phyloP scores from a whole-genome alignment of 768 basidiomycete genomes.

The Termitomyces sp. region DNA sequence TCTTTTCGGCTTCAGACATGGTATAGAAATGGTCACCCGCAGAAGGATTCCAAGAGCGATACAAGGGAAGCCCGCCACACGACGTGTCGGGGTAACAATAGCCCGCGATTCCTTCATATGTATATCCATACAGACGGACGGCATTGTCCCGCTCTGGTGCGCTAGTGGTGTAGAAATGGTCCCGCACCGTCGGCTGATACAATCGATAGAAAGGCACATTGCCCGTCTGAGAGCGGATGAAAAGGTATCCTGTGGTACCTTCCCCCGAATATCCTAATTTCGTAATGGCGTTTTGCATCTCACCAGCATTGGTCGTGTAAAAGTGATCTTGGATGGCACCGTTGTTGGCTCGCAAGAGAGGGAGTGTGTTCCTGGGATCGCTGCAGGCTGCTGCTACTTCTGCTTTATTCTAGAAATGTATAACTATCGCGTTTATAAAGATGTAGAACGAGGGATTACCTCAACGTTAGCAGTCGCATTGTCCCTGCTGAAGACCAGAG shows the following conservation, averaged over 20 bases:
- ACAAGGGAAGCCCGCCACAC: constrained; percentile 15
- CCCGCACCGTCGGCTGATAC: constrained; percentile 2
- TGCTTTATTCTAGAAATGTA: background rate
- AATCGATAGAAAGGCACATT: constrained; percentile 19
- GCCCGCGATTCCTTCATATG: constrained; percentile 14
- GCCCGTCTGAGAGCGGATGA: background rate
- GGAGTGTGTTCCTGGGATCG: constrained; percentile 6
- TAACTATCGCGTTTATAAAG: background rate
- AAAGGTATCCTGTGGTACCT: constrained; percentile 16
- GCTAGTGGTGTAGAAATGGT: constrained; percentile 21
- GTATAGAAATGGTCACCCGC: constrained; percentile 23
- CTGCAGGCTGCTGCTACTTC: constrained; percentile 1
- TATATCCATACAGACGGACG: constrained; percentile 7
- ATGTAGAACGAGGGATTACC: background rate
- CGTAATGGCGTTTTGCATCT: constrained; percentile 10
- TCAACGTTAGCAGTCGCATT: background rate
- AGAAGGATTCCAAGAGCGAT: constrained; percentile 15
- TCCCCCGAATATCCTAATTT: constrained; percentile 12
- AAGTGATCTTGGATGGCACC: constrained; percentile 4
- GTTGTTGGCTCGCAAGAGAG: constrained; percentile 7
- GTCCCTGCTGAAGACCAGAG: background rate
- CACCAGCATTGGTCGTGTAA: constrained; percentile 10
- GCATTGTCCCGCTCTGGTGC: constrained; percentile 13
- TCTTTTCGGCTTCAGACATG: constrained; percentile 12
- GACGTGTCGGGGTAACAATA: constrained; percentile 9